A percentile compares a stretch with the other conserved stretches of the same genome.
Evolutionary conservation across 805 yeast species (phyloP).

Genomic region (Nakazawaea anatomiae): DNA sequence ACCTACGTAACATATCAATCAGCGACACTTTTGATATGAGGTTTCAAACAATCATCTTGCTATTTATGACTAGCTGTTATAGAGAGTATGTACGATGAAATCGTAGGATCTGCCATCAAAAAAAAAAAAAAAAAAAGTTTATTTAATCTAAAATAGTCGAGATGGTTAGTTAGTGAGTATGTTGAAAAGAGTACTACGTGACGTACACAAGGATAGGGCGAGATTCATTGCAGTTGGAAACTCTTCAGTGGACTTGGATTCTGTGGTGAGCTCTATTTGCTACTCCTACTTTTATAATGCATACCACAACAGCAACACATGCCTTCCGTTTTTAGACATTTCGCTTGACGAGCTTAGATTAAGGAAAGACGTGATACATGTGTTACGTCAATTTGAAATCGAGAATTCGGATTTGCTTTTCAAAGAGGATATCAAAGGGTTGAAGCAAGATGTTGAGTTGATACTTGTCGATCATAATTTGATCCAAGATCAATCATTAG

Average conservation of each 20-base stretch:
- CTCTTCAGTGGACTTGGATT: slow-evolving; percentile 58
- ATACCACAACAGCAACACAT: slow-evolving; percentile 20
- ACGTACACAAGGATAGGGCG: not conserved
- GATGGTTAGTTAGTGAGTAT: not conserved
- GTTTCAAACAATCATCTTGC: too few species aligned
- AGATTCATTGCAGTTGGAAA: slow-evolving; percentile 4
- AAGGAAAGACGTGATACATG: slow-evolving; percentile 63
- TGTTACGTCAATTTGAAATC: slow-evolving; percentile 44
- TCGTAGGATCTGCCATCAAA: too few species aligned
- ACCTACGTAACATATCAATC: too few species aligned
- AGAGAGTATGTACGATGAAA: too few species aligned
- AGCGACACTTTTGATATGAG: too few species aligned
- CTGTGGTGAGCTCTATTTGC: slow-evolving; percentile 70
- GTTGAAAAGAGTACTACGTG: not conserved
- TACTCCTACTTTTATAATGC: slow-evolving; percentile 55
- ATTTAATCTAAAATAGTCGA: too few species aligned
- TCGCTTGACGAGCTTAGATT: slow-evolving; percentile 57
- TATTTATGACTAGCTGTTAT: too few species aligned
- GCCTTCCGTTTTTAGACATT: slow-evolving; percentile 75
- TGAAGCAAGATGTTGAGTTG: slow-evolving; percentile 28
- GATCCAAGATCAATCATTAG: slow-evolving; percentile 44
- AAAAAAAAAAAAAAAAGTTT: too few species aligned
- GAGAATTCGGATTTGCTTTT: slow-evolving; percentile 48
- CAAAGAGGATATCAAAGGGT: slow-evolving; percentile 53
- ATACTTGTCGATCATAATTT: slow-evolving; percentile 81